These are phyloP conservation scores for Malus sylvestris DNA, from an alignment of 306 rosid species.

Conservation along the genomic window DNA sequence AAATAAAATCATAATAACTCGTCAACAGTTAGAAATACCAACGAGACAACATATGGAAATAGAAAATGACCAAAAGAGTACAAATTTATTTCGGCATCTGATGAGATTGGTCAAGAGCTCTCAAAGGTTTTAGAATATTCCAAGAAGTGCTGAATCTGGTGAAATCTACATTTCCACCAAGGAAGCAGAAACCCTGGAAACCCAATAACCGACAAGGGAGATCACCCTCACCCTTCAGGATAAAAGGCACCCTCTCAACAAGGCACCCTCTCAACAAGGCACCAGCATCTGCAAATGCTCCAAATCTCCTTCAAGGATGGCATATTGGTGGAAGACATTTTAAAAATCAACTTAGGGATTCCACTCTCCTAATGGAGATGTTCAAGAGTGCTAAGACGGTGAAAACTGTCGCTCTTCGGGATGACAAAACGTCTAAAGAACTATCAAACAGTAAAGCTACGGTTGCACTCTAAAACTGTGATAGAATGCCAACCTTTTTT, in stretches of 20 bases:
- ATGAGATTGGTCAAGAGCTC: background rate
- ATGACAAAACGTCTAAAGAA: background rate
- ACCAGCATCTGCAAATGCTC: background rate
- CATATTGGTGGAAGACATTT: background rate
- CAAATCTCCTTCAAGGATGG: background rate
- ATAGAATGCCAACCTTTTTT: background rate
- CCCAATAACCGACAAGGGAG: background rate
- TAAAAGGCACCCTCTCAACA: background rate
- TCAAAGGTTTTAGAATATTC: background rate
- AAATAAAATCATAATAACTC: background rate
- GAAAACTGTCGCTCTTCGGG: background rate
- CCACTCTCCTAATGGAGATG: background rate
- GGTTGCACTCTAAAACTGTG: background rate
- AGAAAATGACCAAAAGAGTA: background rate
- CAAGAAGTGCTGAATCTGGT: background rate
- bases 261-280: background rate
- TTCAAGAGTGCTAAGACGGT: background rate
- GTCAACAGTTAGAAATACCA: background rate
- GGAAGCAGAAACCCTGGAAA: background rate
- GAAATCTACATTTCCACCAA: background rate
- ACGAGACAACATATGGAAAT: background rate
- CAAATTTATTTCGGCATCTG: background rate
- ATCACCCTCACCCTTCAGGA: background rate
- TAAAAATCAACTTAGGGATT: background rate
- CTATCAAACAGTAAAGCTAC: background rate